Evolutionary conservation across 2,329 filamentous ascomycete species (phyloP).

Genomic region (Chaetomium olivaceum): DNA sequence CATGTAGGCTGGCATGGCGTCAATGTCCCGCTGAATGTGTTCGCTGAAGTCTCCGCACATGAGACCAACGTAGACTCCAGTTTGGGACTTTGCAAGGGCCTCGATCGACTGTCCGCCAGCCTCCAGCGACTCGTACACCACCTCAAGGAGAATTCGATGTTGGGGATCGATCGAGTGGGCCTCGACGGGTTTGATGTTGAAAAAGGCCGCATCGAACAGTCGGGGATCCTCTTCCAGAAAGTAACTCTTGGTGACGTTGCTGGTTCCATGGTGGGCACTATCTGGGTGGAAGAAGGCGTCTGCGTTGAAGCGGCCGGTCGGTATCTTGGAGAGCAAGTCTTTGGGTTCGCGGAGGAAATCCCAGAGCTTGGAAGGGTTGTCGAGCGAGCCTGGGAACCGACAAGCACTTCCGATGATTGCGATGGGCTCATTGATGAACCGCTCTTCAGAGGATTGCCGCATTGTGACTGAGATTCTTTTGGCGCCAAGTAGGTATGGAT

Average conservation of each 20-base stretch:
- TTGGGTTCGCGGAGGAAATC: constrained; percentile 28
- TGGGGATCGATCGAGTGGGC: constrained; percentile 26
- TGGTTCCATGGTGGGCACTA: not conserved
- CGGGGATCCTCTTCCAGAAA: constrained; percentile 16
- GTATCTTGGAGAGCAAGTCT: constrained; percentile 10
- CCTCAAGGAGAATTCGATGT: constrained; percentile 24
- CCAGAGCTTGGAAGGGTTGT: constrained; percentile 35
- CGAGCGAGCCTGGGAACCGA: constrained; percentile 34
- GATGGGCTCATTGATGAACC: constrained; percentile 26
- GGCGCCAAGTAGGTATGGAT: too few relatives aligned
- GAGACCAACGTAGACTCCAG: constrained; percentile 39
- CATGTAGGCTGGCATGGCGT: constrained; percentile 26
- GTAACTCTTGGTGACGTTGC: constrained; percentile 1
- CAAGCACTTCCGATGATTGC: constrained; percentile 38
- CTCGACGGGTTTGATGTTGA: constrained; percentile 21
- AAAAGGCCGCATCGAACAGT: constrained; percentile 27
- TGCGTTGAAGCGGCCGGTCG: constrained; percentile 14
- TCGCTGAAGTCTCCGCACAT: constrained; percentile 36
- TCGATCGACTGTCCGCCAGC: constrained; percentile 35
- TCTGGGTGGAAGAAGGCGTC: constrained; percentile 25
- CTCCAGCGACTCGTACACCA: constrained; percentile 27
- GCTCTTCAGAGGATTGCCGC: too few relatives aligned
- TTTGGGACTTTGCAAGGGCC: constrained; percentile 34
- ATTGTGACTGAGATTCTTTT: too few relatives aligned
- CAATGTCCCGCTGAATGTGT: constrained; percentile 8